Base-by-base conservation (phyloP, 768 basidiomycete species). In the Clathrus columnatus region DNA sequence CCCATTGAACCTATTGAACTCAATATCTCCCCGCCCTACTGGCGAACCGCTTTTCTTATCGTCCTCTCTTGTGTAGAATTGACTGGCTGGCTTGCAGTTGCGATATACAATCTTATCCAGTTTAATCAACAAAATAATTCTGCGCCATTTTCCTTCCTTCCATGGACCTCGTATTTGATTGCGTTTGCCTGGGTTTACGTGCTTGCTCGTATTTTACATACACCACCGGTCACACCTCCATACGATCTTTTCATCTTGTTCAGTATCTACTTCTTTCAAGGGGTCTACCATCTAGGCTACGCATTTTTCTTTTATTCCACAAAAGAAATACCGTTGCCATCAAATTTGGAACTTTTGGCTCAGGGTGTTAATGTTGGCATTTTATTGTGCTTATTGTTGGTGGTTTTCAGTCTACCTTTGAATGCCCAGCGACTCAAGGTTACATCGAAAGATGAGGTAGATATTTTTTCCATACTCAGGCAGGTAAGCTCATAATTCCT, bases 101-200 rank as follows among this genome's bases (percentile, higher is more conserved):
- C 58, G 11, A n/a, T 56, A 10, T 59, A 56, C n/a, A 48, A 57
- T 7, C 30, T 60, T 44, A 46, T 61, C 4, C 28, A 43, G 11
- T n/a, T 47, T 11, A 41, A 41, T 14, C 52, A 32, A 11, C 57
- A 58, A 7, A 30, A 16, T 5, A 23, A n/a, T n/a, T n/a, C n/a
- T 26, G 16, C 5, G 20, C n/a, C 32, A 11, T n/a, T 46, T 5
- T n/a, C n/a, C 58, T 46, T 29, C 20, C 7, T 59, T 53, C 51
- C 41, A 17, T 48, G 57, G 49, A 29, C 7, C 32, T 27, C 53
- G 8, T 48, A 64, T 11, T 44, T 62, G 32, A 43, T 64, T 26
- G 59, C 63, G 8, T 42, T 61, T 8, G 59, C 65, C 11, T 67
- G 64, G 64, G 29, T 62, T 0, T 67, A 67, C 46, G 48, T 61